phyloP scores from a whole-genome alignment of 768 basidiomycete genomes.

The Suillus luteus region DNA sequence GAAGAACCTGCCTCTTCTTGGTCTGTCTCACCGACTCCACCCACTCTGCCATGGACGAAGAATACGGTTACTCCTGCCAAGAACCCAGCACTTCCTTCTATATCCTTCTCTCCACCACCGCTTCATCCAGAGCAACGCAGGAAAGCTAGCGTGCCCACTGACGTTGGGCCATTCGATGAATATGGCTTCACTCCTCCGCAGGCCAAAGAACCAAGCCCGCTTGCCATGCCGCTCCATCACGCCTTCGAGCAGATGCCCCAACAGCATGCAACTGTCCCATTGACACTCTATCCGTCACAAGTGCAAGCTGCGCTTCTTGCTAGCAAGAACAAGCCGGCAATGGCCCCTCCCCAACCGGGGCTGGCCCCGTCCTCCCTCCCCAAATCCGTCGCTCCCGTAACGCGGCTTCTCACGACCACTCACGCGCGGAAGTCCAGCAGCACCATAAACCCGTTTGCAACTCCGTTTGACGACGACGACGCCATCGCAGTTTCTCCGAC shows the following conservation, averaged over 20 bases:
- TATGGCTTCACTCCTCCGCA: conserved; percentile 26
- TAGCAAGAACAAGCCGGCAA: not conserved
- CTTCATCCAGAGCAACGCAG: conserved; percentile 33
- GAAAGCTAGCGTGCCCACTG: conserved; percentile 39
- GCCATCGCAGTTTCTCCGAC: conserved; percentile 36
- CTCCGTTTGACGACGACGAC: conserved; percentile 83
- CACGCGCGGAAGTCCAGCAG: conserved; percentile 41
- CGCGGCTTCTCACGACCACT: conserved; percentile 45
- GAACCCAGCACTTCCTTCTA: conserved; percentile 40
- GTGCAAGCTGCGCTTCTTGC: conserved; percentile 18
- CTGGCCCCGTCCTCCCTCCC: conserved; percentile 20
- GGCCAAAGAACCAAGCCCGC: conserved; percentile 25
- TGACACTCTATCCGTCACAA: conserved; percentile 21
- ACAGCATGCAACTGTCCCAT: conserved; percentile 20
- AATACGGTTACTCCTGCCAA: conserved; percentile 21
- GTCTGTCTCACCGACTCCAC: conserved; percentile 36
- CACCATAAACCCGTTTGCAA: conserved; percentile 59
- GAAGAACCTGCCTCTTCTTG: conserved; percentile 31
- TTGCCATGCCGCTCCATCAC: conserved; percentile 45
- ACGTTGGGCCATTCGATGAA: conserved; percentile 33
- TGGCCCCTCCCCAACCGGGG: not conserved
- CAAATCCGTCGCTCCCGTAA: conserved; percentile 38
- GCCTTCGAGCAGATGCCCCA: conserved; percentile 34
- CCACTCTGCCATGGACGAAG: conserved; percentile 28
- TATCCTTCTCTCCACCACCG: conserved; percentile 34